Evolutionary conservation across 1,139 yeast species (phyloP).

Genomic region (Yamadazyma oceani): DNA sequence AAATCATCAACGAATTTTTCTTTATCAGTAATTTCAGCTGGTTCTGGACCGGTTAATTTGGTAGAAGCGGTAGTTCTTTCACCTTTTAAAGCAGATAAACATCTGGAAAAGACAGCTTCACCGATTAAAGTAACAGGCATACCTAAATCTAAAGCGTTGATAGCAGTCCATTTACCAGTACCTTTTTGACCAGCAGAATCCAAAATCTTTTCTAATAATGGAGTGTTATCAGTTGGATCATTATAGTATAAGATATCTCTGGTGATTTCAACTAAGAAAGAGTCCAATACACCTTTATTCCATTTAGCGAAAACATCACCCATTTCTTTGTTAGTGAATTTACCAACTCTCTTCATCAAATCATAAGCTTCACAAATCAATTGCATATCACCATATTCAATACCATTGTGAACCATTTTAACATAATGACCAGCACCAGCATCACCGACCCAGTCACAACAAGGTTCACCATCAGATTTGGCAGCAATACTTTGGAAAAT

Average conservation of each 20-base stretch:
- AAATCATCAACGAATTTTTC: conserved; percentile 84
- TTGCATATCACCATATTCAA: conserved; percentile 99
- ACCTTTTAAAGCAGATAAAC: conserved; percentile 86
- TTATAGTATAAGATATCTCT: conserved; percentile 88
- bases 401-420: conserved; percentile 99
- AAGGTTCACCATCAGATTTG: conserved; percentile 96
- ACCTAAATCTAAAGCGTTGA: conserved; percentile 95
- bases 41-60: conserved; percentile 74
- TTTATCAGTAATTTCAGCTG: conserved; percentile 65
- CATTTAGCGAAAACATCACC: conserved; percentile 89
- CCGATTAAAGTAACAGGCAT: conserved; percentile 98
- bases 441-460: conserved; percentile 99
- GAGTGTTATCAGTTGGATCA: conserved; percentile 84
- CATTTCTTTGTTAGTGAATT: conserved; percentile 86
- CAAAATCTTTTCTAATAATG: conserved; percentile 93
- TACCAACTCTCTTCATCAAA: conserved; percentile 91
- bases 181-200: conserved; percentile 99
- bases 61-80: conserved; percentile 89
- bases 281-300: conserved; percentile 98
- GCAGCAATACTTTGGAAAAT: conserved; percentile 97
- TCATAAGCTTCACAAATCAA: conserved; percentile 98
- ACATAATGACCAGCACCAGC: conserved; percentile 99
- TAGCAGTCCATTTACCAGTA: conserved; percentile 99
- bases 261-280: conserved; percentile 95
- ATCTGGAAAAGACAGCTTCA: conserved; percentile 97